phyloP scores from a whole-genome alignment of 805 yeast species.

The Ogataea dorogensis region DNA sequence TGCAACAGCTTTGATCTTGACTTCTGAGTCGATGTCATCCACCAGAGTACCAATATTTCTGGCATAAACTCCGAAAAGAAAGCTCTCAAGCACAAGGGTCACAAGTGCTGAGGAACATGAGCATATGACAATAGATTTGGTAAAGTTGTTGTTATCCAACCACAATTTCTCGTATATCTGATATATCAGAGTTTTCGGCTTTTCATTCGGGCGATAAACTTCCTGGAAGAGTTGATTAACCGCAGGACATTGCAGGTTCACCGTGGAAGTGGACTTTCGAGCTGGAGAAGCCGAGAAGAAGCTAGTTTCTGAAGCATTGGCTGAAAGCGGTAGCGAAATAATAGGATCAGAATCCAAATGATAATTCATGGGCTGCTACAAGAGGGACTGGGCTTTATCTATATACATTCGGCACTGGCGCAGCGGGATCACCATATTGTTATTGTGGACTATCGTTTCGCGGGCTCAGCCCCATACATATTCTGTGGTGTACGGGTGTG shows the following conservation, averaged over 20 bases:
- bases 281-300: background rate
- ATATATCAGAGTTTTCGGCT: slow-evolving; percentile 1
- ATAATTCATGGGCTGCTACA: no score
- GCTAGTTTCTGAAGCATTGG: background rate
- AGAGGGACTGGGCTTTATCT: no score
- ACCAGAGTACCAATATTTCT: slow-evolving; percentile 27
- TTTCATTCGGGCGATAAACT: slow-evolving; percentile 10
- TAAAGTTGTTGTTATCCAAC: slow-evolving; percentile 18
- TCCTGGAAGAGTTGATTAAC: slow-evolving; percentile 12
- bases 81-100: slow-evolving; percentile 38
- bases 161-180: slow-evolving; percentile 13
- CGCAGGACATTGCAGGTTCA: slow-evolving; percentile 2
- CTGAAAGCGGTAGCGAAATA: background rate
- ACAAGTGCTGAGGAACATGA: slow-evolving; percentile 37
- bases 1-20: slow-evolving; percentile 21
- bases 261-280: background rate
- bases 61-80: slow-evolving; percentile 40
- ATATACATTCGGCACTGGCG: no score
- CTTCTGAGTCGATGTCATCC: slow-evolving; percentile 6
- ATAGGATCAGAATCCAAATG: background rate
- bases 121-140: slow-evolving; percentile 28
- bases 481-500: slow-evolving; percentile 8
- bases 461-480: slow-evolving; percentile 1
- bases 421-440: background rate
- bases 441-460: no score